Evolutionary conservation across 2,329 filamentous ascomycete species (phyloP), one percentile per base, ranked within the genome.

Genomic region (Microdochium paspali): DNA sequence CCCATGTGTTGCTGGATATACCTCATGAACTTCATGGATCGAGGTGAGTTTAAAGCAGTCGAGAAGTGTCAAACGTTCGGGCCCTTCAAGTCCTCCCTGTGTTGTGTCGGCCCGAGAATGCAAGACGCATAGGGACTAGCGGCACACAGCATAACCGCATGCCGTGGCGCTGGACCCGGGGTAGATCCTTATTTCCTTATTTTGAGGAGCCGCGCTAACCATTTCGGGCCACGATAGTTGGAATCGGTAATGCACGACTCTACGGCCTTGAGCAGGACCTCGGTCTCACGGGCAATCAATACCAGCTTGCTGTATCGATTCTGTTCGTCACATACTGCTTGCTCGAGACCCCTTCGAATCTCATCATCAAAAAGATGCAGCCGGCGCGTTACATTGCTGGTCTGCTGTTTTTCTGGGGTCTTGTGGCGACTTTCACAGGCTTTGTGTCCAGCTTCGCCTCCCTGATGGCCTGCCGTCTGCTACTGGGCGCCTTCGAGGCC

Each of bases 221-320:
- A 28, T 13, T 7, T 28, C 13, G 7, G 26, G 26, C 13, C 24
- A 23, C 24, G 31, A 39, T 55, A 65, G 74, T 73, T 21, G 74
- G 78, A 50, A 82, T 80, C 51, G 79, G 80, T 32, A 84, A 84
- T 64, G 80, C 80, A 18, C 68, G 74, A 9, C 66, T 85, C 1
- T 82, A 80, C 53, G 74, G 74, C 1, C 53, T 85, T 28, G 77
- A 84, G 58, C 63, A 73, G 21, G 80, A 84, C 47, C 66, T 85
- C 2, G 65, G 69, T 10, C 64, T 87, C 53, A 58, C 60, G 24
- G 69, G 70, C 3, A 72, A 75, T 21, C 73, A 83, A 53, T 85
- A 78, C 54, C 79, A 84, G 57, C 46, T 73, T 12, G 66, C 71
- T 0, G 73, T 79, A 1, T 77, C 74, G 0, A 55, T 65, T 7